phyloP scores from a whole-genome alignment of 768 basidiomycete species.

The Russula sp. region DNA sequence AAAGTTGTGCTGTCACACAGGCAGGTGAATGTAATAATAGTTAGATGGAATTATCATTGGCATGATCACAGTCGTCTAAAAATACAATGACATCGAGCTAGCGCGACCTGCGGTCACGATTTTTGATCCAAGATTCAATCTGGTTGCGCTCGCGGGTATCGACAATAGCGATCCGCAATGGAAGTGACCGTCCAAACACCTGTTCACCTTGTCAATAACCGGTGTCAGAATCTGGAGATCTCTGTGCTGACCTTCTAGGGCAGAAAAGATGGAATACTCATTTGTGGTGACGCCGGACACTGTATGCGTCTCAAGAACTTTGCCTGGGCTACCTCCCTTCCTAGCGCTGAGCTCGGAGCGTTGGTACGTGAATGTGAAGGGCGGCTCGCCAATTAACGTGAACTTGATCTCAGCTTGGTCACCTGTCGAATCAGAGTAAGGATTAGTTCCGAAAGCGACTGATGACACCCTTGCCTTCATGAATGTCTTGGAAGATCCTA shows the following conservation, averaged over 20 bases:
- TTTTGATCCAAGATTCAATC: constrained; percentile 44
- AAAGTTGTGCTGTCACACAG: background rate
- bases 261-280: constrained; percentile 89
- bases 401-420: constrained; percentile 95
- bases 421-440: constrained; percentile 43
- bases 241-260: constrained; percentile 68
- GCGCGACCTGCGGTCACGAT: constrained; percentile 30
- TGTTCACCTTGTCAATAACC: constrained; percentile 35
- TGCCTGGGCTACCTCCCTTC: constrained; percentile 68
- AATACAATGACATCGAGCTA: constrained; percentile 22
- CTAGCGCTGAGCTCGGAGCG: constrained; percentile 66
- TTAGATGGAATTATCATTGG: constrained; percentile 25
- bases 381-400: constrained; percentile 84
- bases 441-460: background rate
- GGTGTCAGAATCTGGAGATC: background rate
- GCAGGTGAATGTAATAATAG: constrained; percentile 16
- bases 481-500: constrained; percentile 76
- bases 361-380: constrained; percentile 95
- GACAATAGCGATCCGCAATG: constrained; percentile 85
- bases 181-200: constrained; percentile 93
- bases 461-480: constrained; percentile 61
- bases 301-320: constrained; percentile 89
- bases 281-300: constrained; percentile 71
- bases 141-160: constrained; percentile 75
- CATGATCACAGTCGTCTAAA: constrained; percentile 20